Evolutionary conservation across 164 flowering plant genomes (phyloP), one percentile per base, ranked within the genome.

Genomic region (Berberis vulgaris): DNA sequence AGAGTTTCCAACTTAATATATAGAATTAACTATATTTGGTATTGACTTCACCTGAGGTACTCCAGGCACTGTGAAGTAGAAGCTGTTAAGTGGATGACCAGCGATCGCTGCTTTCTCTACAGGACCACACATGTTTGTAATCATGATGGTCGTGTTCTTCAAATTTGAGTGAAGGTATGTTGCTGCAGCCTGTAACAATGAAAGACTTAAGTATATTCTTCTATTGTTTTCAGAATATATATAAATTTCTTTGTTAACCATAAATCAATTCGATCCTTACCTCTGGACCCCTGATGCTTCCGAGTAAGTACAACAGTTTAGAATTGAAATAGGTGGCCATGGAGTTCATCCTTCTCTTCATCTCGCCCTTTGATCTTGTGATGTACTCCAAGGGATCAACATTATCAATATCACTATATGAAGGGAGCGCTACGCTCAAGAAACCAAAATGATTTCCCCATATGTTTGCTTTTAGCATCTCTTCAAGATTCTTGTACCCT

Each of bases 71-170:
- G 67, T 75, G 66, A 77, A 81, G 55, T 79, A 79, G 26, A 81
- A 39, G 62, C 79, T 74, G 55, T 59, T 75, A 7, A 73, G 44
- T 0, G 79, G 81, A 57, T 75, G 78, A 64, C 74, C 73, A 10
- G 73, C 77, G 45, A 81, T 55, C 45, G 79, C 54, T 75, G 77
- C 72, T 62, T 74, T 57, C 62, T 81, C 78, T 0, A 66, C 57
- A 6, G 82, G 84, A 4, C 82, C 84, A 7, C 74, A 59, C 59
- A 81, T 44, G 50, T 72, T 79, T 41, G 85, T 57, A 1, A 81
- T 63, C 42, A 60, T 63, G 63, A 74, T 59, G 68, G 78, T 81
- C 43, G 81, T 46, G 65, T 76, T 76, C 59, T 44, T 76, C 42
- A 76, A 12, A 9, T 72, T 70, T 3, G 67, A 63, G 43, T 78